Evolutionary conservation across 225 moss, liverwort and hornwort species (phyloP).

Genomic region (Marchantia polymorpha): DNA sequence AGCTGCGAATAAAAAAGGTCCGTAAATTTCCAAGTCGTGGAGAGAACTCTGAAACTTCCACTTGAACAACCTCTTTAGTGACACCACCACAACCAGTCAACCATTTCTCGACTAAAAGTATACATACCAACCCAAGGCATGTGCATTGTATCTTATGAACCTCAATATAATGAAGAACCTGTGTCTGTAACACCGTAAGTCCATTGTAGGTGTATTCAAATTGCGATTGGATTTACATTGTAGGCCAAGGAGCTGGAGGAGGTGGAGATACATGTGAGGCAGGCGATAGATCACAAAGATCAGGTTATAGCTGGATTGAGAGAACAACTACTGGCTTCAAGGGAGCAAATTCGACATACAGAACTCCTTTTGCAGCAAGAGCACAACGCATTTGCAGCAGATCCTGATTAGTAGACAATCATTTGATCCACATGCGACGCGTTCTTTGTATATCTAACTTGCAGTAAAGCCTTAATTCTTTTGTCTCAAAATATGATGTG

Average conservation of each 20-base stretch:
- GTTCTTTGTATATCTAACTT: too few species aligned
- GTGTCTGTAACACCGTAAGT: too few species aligned
- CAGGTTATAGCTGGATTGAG: constrained; percentile 61
- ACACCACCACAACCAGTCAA: neutral
- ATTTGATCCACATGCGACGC: too few species aligned
- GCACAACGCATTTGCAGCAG: constrained; percentile 25
- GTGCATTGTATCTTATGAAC: too few species aligned
- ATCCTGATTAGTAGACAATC: constrained; percentile 9
- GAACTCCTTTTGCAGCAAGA: constrained; percentile 70
- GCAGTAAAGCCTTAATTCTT: too few species aligned
- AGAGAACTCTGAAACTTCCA: neutral
- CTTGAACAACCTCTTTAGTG: neutral
- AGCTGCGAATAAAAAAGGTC: constrained; percentile 77
- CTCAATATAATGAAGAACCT: too few species aligned
- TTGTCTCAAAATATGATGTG: too few species aligned
- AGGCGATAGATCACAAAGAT: constrained; percentile 83
- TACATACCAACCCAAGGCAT: constrained; percentile 1
- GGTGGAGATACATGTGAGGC: constrained; percentile 74
- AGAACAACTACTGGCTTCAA: constrained; percentile 64
- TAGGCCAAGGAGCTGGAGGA: constrained; percentile 82
- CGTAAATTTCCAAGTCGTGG: neutral
- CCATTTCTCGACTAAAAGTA: constrained; percentile 42
- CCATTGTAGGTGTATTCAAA: neutral
- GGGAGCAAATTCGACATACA: constrained; percentile 74
- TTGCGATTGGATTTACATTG: neutral